Percentiles rank a stretch among this genome's conserved stretches.
phyloP scores from a whole-genome alignment of 208 protist species.

The Acanthamoeba castellanii region DNA sequence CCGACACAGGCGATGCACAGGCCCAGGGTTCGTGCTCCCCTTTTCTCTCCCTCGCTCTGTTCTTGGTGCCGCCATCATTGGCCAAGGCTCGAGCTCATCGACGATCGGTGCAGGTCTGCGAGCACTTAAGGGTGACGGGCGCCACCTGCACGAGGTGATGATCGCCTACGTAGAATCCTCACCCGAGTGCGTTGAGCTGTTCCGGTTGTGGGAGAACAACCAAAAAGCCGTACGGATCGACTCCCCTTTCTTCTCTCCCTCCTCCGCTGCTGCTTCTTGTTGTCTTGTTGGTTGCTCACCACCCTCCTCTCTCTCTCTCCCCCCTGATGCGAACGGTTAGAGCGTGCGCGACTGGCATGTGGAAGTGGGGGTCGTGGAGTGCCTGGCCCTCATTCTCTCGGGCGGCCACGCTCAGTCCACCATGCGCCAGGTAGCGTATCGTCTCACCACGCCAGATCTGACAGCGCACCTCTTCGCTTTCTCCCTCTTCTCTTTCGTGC shows the following conservation, averaged over 20 bases:
- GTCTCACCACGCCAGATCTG: not conserved
- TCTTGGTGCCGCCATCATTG: no score
- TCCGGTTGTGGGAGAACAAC: slow-evolving; percentile 1
- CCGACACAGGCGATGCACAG: not conserved
- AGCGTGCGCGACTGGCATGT: slow-evolving; percentile 2
- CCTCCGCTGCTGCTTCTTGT: not conserved
- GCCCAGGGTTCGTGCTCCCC: not conserved
- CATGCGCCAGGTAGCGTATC: slow-evolving; percentile 15
- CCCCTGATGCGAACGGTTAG: not conserved
- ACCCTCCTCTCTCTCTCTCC: not conserved
- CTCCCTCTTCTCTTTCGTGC: no score
- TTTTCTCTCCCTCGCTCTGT: not conserved
- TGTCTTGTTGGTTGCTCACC: not conserved
- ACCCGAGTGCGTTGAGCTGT: slow-evolving; percentile 45
- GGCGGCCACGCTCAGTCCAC: not conserved
- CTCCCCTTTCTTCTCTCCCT: not conserved
- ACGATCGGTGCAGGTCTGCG: not conserved
- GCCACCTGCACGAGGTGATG: not conserved
- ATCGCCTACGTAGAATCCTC: slow-evolving; percentile 19
- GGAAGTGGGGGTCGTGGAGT: slow-evolving; percentile 14
- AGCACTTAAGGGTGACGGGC: not conserved
- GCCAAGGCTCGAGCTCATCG: no score
- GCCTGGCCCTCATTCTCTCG: not conserved
- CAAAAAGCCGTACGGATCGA: slow-evolving; percentile 12
- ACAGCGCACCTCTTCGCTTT: not conserved